Percentiles rank a stretch among this genome's conserved stretches.
phyloP scores from a whole-genome alignment of 345 rosid genomes.

The Firmiana major region DNA sequence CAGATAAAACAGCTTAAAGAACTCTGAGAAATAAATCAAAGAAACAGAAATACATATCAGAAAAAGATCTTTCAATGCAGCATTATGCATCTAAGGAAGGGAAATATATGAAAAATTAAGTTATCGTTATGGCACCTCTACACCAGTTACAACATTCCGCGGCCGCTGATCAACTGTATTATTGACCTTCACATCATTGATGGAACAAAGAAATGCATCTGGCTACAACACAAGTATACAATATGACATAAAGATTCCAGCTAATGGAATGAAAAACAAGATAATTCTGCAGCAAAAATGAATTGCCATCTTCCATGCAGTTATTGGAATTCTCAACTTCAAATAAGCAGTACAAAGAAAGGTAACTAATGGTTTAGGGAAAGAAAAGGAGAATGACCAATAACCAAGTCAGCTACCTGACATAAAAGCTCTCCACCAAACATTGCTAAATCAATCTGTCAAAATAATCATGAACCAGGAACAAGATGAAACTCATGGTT shows the following conservation, averaged over 20 bases:
- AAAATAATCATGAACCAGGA: slow-evolving; percentile 14
- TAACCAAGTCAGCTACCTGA: slow-evolving; percentile 58
- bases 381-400: neutral
- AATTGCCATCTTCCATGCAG: neutral
- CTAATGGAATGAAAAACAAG: neutral
- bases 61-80: neutral
- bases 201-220: slow-evolving; percentile 96
- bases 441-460: slow-evolving; percentile 83
- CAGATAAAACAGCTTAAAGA: slow-evolving; percentile 3
- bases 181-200: slow-evolving; percentile 85
- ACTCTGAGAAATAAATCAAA: neutral
- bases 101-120: neutral
- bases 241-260: slow-evolving; percentile 25
- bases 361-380: neutral
- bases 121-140: slow-evolving; percentile 56
- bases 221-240: slow-evolving; percentile 58
- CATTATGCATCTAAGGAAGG: neutral
- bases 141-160: slow-evolving; percentile 56
- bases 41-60: neutral
- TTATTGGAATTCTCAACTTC: slow-evolving; percentile 2
- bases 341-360: neutral
- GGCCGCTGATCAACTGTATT: slow-evolving; percentile 73
- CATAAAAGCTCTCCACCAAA: slow-evolving; percentile 93
- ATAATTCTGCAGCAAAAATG: neutral
- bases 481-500: slow-evolving; percentile 20